phyloP scores from a whole-genome alignment of 1,139 yeast genomes.

The Suhomyces yuchorum region DNA sequence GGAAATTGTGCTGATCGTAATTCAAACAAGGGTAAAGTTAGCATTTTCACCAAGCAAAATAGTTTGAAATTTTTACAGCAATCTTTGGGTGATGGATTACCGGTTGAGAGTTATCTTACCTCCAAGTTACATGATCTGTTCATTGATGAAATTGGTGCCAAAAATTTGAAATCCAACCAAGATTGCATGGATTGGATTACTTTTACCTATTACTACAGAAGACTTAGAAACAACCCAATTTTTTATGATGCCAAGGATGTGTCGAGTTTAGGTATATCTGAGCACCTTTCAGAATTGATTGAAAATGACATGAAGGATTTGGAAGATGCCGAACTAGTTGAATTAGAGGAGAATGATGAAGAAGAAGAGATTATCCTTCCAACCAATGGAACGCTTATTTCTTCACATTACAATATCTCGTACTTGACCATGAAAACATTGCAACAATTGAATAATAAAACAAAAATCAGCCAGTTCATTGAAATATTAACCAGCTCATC shows the following conservation, averaged over 20 bases:
- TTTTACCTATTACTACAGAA: conserved; percentile 76
- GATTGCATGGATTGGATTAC: conserved; percentile 93
- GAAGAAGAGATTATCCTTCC: conserved; percentile 55
- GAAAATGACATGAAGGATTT: conserved; percentile 74
- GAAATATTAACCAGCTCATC: conserved; percentile 67
- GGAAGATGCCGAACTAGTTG: conserved; percentile 61
- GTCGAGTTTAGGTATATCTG: conserved; percentile 71
- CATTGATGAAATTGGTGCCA: conserved; percentile 68
- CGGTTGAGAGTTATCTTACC: conserved; percentile 77
- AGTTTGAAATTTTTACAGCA: conserved; percentile 67
- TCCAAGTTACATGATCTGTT: conserved; percentile 64
- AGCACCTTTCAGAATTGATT: conserved; percentile 78
- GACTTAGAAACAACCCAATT: conserved; percentile 82
- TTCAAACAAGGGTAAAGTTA: conserved; percentile 34
- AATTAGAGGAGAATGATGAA: conserved; percentile 41
- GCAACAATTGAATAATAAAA: conserved; percentile 52
- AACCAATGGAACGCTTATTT: conserved; percentile 70
- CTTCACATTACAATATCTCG: conserved; percentile 69
- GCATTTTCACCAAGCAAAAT: conserved; percentile 58
- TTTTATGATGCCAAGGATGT: conserved; percentile 76
- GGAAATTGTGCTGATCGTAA: conserved; percentile 52
- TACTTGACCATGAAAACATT: conserved; percentile 66
- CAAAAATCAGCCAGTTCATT: conserved; percentile 63
- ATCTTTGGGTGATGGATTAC: conserved; percentile 74
- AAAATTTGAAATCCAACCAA: conserved; percentile 68